Evolutionary conservation across 495 filamentous ascomycete genomes (phyloP).

Genomic region (Durotheca rogersii): DNA sequence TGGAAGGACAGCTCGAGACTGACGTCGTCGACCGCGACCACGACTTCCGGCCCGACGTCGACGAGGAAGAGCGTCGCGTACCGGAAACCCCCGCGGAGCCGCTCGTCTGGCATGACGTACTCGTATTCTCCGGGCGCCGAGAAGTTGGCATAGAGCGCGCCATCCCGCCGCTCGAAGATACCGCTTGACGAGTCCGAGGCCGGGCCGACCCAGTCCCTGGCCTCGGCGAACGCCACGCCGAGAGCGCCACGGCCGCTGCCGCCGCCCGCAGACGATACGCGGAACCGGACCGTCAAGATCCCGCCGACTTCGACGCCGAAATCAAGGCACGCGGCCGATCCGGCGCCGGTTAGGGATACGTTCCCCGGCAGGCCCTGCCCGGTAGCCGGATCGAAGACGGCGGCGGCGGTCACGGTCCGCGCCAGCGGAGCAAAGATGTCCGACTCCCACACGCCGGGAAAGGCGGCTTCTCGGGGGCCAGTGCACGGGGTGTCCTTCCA

Average conservation of each 20-base stretch:
- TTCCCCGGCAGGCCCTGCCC: conserved; percentile 35
- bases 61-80: conserved; percentile 59
- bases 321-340: conserved; percentile 54
- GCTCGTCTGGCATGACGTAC: conserved; percentile 55
- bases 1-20: conserved; percentile 57
- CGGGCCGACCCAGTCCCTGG: conserved; percentile 62
- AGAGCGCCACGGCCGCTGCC: conserved; percentile 50
- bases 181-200: conserved; percentile 61
- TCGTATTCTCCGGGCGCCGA: conserved; percentile 40
- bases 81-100: conserved; percentile 61
- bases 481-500: conserved; percentile 60
- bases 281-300: conserved; percentile 53
- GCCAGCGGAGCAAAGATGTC: conserved; percentile 61
- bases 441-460: conserved; percentile 60
- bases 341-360: conserved; percentile 44
- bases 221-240: conserved; percentile 63
- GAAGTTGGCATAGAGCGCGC: conserved; percentile 55
- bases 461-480: conserved; percentile 52
- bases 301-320: conserved; percentile 62
- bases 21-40: conserved; percentile 46
- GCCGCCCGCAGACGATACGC: conserved; percentile 37
- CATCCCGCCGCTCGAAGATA: conserved; percentile 51
- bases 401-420: conserved; percentile 52
- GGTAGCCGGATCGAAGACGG: conserved; percentile 44
- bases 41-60: conserved; percentile 22